These are phyloP conservation scores for Filobasidium uniguttulatum DNA, from an alignment of 1,284 basidiomycete genomes.

Conservation along the genomic window DNA sequence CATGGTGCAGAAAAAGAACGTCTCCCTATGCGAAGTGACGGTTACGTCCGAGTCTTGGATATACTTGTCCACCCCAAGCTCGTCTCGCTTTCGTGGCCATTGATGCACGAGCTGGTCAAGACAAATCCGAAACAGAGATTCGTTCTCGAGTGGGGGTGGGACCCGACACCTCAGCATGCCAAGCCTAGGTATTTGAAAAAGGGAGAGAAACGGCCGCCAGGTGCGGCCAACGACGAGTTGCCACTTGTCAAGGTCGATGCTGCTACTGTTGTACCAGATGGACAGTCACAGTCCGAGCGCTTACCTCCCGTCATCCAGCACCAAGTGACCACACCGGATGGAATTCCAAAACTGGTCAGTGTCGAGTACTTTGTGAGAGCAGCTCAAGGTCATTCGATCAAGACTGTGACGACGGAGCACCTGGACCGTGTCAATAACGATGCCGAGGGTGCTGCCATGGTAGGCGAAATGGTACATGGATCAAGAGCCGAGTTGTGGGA, in stretches of 20 bases:
- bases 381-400: constrained; percentile 83
- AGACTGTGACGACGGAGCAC: constrained; percentile 50
- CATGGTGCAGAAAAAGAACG: constrained; percentile 68
- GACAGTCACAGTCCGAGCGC: not conserved
- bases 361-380: constrained; percentile 73
- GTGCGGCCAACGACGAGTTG: constrained; percentile 2
- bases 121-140: constrained; percentile 67
- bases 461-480: constrained; percentile 33
- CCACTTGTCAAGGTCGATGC: constrained; percentile 10
- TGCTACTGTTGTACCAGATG: constrained; percentile 10
- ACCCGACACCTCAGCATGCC: constrained; percentile 28
- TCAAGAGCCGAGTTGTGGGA: constrained; percentile 33
- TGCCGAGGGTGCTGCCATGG: constrained; percentile 21
- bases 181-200: constrained; percentile 7
- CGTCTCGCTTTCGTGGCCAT: constrained; percentile 44
- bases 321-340: not conserved
- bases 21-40: constrained; percentile 59
- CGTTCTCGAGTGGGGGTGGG: constrained; percentile 49
- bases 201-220: not conserved
- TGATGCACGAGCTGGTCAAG: constrained; percentile 56
- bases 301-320: not conserved
- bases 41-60: constrained; percentile 59
- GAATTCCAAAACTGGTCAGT: no score
- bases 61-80: constrained; percentile 47
- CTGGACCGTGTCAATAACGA: constrained; percentile 25